Conservation (phyloP, 1,284 basidiomycete genomes). For the Rhodotorula sp. region DNA sequence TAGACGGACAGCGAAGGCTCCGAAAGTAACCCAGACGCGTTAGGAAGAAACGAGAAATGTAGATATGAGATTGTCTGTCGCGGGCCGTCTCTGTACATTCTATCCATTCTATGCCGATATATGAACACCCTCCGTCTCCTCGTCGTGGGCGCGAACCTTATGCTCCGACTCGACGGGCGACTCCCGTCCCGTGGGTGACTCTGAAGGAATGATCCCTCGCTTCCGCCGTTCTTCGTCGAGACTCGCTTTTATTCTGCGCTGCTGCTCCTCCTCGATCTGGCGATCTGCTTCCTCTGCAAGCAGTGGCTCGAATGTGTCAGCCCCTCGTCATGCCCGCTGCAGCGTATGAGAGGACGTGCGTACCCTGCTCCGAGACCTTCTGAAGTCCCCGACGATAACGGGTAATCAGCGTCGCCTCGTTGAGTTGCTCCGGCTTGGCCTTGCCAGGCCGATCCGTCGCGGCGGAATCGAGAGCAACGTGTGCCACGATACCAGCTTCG, state of each 20-base stretch:
- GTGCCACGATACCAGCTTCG: conserved; percentile 7
- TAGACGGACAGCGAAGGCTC: too few relatives aligned
- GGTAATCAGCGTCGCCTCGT: conserved; percentile 10
- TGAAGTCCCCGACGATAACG: conserved; percentile 7
- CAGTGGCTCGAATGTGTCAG: background rate
- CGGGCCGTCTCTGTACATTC: too few relatives aligned
- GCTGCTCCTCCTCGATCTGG: background rate
- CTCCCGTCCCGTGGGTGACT: background rate
- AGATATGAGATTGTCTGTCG: too few relatives aligned
- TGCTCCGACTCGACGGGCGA: background rate
- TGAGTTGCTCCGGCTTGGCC: background rate
- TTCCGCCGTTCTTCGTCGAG: background rate
- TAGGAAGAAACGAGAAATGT: too few relatives aligned
- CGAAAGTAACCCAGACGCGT: too few relatives aligned
- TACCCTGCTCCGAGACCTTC: conserved; percentile 4
- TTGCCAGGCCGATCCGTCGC: conserved; percentile 4
- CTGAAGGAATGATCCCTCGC: background rate
- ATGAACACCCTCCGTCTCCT: background rate
- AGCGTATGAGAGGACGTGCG: background rate
- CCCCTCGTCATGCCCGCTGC: background rate
- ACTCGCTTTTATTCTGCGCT: background rate
- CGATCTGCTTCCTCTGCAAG: background rate
- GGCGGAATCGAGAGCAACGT: background rate
- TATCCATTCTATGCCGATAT: too few relatives aligned
- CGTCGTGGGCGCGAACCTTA: background rate